Percentiles rank a stretch among this genome's conserved stretches.
These are phyloP conservation scores for Coffea humblotiana DNA, from an alignment of 305 asterid species.

Conservation along the genomic window DNA sequence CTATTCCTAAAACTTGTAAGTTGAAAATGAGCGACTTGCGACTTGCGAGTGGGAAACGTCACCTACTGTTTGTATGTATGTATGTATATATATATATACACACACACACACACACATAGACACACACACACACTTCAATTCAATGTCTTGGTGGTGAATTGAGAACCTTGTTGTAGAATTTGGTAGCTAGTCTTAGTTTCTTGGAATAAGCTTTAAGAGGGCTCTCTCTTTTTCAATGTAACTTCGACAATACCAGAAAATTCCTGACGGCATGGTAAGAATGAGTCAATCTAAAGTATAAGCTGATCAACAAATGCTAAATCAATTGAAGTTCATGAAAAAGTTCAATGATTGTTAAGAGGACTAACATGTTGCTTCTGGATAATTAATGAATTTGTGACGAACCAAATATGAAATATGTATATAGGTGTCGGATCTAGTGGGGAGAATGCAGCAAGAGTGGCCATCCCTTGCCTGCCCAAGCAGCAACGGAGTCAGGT, in stretches of 20 bases:
- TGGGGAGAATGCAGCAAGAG: slow-evolving; percentile 48
- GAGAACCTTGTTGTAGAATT: not conserved
- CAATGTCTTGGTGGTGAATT: not conserved
- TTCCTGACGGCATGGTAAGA: too few species aligned
- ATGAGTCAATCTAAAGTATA: too few species aligned
- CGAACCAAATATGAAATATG: not conserved
- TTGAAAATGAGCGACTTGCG: too few species aligned
- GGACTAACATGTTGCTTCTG: not conserved
- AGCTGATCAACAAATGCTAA: not conserved
- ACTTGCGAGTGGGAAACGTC: not conserved
- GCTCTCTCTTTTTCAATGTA: too few species aligned
- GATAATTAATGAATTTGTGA: not conserved
- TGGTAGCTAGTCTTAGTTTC: not conserved
- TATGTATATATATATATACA: too few species aligned
- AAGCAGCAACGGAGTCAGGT: slow-evolving; percentile 51
- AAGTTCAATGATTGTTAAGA: not conserved
- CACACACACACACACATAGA: not conserved
- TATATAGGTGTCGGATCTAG: slow-evolving; percentile 58
- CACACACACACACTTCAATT: not conserved
- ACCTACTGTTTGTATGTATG: not conserved
- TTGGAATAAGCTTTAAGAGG: too few species aligned
- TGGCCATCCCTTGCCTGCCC: slow-evolving; percentile 95
- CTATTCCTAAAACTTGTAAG: too few species aligned
- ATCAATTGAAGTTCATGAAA: too few species aligned
- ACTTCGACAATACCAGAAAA: not conserved